A percentile compares a stretch with the other conserved stretches of the same genome.
These are phyloP conservation scores for Zygoascus tannicola DNA, from an alignment of 805 yeast genomes.

Conservation along the genomic window DNA sequence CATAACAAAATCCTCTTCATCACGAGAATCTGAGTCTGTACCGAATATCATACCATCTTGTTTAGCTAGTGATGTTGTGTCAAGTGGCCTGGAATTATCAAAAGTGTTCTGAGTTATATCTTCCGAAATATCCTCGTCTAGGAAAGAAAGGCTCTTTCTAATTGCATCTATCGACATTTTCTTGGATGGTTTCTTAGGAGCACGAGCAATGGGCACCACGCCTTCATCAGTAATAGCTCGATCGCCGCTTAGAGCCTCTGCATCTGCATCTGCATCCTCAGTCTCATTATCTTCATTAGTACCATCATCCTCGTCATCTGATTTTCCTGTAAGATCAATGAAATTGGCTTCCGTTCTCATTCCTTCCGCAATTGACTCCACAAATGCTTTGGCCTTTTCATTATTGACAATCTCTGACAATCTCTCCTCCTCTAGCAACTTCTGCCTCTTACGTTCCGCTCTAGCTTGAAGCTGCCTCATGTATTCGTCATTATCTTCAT, in stretches of 20 bases:
- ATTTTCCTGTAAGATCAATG: constrained; percentile 7
- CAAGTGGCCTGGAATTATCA: not conserved
- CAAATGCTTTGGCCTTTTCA: constrained; percentile 19
- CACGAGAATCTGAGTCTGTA: not conserved
- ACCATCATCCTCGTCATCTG: too few species aligned
- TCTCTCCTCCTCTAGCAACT: constrained; percentile 16
- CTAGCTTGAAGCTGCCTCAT: constrained; percentile 10
- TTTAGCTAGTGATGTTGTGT: not conserved
- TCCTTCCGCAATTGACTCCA: constrained; percentile 18
- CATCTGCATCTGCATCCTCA: not conserved
- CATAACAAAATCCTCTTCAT: not conserved
- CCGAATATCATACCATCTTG: not conserved
- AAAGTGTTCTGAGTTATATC: constrained; percentile 4
- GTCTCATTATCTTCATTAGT: not conserved
- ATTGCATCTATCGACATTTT: constrained; percentile 6
- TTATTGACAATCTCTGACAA: constrained; percentile 17
- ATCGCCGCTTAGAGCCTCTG: not conserved
- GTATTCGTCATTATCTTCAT: constrained; percentile 13
- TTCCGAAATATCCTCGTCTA: constrained; percentile 17
- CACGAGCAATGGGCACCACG: not conserved
- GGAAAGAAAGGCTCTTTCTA: constrained; percentile 15
- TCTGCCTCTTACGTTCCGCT: constrained; percentile 14
- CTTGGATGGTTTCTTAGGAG: not conserved
- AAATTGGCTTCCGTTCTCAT: not conserved
- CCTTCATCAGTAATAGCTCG: not conserved